Base-by-base conservation (phyloP, 192 early-diverging fungal genomes). In the Mortierella claussenii region DNA sequence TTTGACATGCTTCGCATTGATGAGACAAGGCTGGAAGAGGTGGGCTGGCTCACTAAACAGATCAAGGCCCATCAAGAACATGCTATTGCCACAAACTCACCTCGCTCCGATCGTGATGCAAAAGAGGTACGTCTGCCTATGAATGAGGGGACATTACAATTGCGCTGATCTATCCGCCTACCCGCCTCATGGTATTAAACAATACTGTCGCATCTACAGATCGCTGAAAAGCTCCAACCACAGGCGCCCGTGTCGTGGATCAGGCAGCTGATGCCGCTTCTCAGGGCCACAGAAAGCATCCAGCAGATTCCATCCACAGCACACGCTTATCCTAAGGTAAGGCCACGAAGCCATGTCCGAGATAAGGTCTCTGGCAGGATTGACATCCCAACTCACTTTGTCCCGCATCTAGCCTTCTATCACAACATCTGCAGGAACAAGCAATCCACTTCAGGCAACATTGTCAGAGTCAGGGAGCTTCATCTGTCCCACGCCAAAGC, bases 1-100 rank as follows among this genome's bases (percentile, higher is more conserved):
- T 67, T 76, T 50, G 73, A 76, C n/a, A 59, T 55, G 0, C 44
- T 67, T 8, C 58, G 54, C 21, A 76, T 76, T 48, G 73, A 76
- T 23, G 73, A 76, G 59, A 67, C 51, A 2, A 50, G 73, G 5
- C 27, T 76, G 17, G 73, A 76, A 20, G 73, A 76, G 45, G 34
- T 76, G 9, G 32, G 64, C 46, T 76, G 73, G 73, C 37, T 76
- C 3, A 27, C 65, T 13, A 65, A 76, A 21, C 73, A 76, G 45
- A 66, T 76, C 36, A 61, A 49, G 24, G 13, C 37, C 0, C 62
- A 59, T 27, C 58, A 55, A 4, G 64, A 66, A 17, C 27, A 24
- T 10, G 24, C n/a, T 7, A 9, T 31, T 40, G 33, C 18, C 32
- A n/a, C n/a, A n/a, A n/a, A n/a, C n/a, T n/a, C n/a, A n/a, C n/a